Evolutionary conservation across 73 alveolate species (phyloP).

Genomic region (Tetrahymena malaccensis): DNA sequence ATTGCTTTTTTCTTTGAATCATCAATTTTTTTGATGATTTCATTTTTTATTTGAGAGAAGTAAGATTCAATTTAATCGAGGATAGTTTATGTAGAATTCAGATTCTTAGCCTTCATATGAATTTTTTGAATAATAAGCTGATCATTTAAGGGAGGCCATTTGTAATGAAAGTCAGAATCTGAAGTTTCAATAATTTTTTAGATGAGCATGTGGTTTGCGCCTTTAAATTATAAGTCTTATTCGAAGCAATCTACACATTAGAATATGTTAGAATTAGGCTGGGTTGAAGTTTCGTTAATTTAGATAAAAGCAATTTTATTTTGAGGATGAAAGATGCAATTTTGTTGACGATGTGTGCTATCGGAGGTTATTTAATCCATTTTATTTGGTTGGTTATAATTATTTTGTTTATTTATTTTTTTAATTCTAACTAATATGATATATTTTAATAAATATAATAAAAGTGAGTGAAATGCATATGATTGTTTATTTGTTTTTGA

Average conservation of each 20-base stretch:
- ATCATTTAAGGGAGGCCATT: background rate
- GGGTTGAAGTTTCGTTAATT: background rate
- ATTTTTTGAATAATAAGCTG: background rate
- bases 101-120: background rate
- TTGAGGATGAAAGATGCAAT: background rate
- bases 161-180: background rate
- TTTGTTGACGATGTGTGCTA: background rate
- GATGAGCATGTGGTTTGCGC: background rate
- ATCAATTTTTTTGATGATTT: background rate
- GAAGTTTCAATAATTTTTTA: background rate
- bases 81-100: background rate
- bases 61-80: background rate
- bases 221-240: background rate
- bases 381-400: no score
- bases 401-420: no score
- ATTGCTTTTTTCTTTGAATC: background rate
- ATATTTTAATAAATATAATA: no score
- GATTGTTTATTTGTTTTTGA: no score
- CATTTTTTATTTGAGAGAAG: background rate
- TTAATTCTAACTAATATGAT: no score
- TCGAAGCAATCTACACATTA: background rate
- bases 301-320: background rate
- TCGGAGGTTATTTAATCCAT: background rate
- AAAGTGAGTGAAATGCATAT: background rate
- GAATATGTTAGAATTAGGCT: background rate